Conservation (phyloP, 179 eudicot genomes). For the Camellia oleifera region DNA sequence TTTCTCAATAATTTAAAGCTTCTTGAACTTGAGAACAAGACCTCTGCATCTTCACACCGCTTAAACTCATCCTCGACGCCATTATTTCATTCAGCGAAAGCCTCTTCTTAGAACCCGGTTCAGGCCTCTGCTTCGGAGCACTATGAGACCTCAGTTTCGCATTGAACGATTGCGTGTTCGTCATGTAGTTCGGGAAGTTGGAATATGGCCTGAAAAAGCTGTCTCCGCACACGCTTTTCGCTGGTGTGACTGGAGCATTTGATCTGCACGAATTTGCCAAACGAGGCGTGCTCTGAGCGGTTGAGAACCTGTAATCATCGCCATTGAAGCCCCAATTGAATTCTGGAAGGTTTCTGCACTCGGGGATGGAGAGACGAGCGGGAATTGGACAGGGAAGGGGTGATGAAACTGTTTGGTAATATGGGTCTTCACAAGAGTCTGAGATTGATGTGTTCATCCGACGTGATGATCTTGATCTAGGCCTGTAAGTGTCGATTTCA, state of each 20-base stretch:
- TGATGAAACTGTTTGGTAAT: slow-evolving; percentile 33
- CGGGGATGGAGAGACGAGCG: slow-evolving; percentile 52
- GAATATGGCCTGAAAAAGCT: slow-evolving; percentile 51
- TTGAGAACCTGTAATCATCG: slow-evolving; percentile 56
- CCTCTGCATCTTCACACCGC: slow-evolving; percentile 78
- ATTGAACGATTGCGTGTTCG: slow-evolving; percentile 68
- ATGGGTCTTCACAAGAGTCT: slow-evolving; percentile 35
- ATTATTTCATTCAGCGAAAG: slow-evolving; percentile 65
- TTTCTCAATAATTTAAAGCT: slow-evolving; percentile 36
- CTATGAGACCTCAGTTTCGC: slow-evolving; percentile 90
- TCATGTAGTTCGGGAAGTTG: slow-evolving; percentile 73
- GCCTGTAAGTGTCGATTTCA: slow-evolving; percentile 66
- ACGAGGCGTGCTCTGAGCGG: slow-evolving; percentile 87
- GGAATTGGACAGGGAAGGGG: slow-evolving; percentile 41
- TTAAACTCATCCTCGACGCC: slow-evolving; percentile 78
- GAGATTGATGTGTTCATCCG: slow-evolving; percentile 24
- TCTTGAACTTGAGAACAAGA: slow-evolving; percentile 58
- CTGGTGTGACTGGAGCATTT: slow-evolving; percentile 50
- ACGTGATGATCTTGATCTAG: slow-evolving; percentile 43
- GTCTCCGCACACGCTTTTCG: slow-evolving; percentile 73
- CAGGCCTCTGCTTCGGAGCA: slow-evolving; percentile 86
- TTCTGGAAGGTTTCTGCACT: slow-evolving; percentile 38
- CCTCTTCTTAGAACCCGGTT: slow-evolving; percentile 47
- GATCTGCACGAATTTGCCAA: slow-evolving; percentile 31
- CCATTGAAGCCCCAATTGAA: slow-evolving; percentile 47